Evolutionary conservation across 1,139 yeast species (phyloP).

Genomic region (Eremothecium cymbalariae): DNA sequence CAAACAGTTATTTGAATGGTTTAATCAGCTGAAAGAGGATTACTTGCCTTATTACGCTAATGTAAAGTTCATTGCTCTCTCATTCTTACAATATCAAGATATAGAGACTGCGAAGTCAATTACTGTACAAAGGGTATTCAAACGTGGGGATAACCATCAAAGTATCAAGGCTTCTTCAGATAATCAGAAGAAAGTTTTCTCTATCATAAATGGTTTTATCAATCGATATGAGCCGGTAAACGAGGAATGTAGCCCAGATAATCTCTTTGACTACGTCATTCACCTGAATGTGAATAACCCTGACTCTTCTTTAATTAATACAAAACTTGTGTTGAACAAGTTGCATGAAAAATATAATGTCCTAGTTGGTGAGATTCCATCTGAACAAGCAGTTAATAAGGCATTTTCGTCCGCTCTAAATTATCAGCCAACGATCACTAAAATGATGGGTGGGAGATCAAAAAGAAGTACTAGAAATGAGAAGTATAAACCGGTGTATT

Average conservation of each 20-base stretch:
- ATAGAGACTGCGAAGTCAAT: constrained; percentile 31
- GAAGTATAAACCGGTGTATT: constrained; percentile 34
- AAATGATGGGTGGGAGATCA: constrained; percentile 31
- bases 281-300: constrained; percentile 39
- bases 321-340: constrained; percentile 37
- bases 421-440: constrained; percentile 46
- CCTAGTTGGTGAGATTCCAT: constrained; percentile 39
- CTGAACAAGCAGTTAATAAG: constrained; percentile 33
- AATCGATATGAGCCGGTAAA: constrained; percentile 58
- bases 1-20: constrained; percentile 51
- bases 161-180: constrained; percentile 53
- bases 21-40: constrained; percentile 36
- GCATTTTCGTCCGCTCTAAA: constrained; percentile 45
- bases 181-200: constrained; percentile 41
- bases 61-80: constrained; percentile 53
- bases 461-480: constrained; percentile 20
- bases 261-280: constrained; percentile 55
- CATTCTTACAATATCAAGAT: constrained; percentile 47
- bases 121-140: constrained; percentile 51
- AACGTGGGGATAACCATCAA: constrained; percentile 87
- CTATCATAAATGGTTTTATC: constrained; percentile 68
- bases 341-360: constrained; percentile 42
- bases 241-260: constrained; percentile 48
- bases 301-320: constrained; percentile 48
- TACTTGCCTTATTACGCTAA: constrained; percentile 34